phyloP scores from a whole-genome alignment of 2,329 filamentous ascomycete species.

The Cercospora sp. region DNA sequence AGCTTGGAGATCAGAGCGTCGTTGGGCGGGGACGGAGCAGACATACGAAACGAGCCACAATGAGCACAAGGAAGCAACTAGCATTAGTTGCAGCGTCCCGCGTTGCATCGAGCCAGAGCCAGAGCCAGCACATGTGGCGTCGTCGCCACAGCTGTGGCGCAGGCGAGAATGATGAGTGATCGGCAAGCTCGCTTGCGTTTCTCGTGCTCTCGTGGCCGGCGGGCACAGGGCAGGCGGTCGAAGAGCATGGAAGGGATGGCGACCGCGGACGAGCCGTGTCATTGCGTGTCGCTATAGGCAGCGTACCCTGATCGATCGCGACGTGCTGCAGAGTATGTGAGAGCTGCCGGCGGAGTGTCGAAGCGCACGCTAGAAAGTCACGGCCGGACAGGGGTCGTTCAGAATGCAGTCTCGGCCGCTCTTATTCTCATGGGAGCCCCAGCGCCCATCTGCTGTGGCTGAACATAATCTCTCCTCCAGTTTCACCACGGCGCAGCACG shows the following conservation, averaged over 20 bases:
- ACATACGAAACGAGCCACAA: conserved; percentile 28
- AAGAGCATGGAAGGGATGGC: conserved; percentile 7
- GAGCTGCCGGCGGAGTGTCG: conserved; percentile 18
- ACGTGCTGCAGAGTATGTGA: conserved; percentile 11
- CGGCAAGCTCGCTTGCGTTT: background rate
- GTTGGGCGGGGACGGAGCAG: conserved; percentile 21
- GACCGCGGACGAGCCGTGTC: conserved; percentile 10
- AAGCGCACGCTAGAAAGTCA: conserved; percentile 13
- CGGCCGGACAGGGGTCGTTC: conserved; percentile 1
- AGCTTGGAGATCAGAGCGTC: background rate
- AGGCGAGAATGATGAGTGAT: background rate
- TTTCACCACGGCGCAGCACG: conserved; percentile 25
- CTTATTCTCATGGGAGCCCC: conserved; percentile 19
- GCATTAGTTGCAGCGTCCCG: background rate
- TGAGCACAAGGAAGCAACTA: background rate
- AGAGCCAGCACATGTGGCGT: background rate
- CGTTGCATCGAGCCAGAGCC: background rate
- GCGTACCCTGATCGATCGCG: conserved; percentile 20
- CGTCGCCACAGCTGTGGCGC: background rate
- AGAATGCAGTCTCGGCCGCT: background rate
- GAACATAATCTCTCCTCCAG: conserved; percentile 24
- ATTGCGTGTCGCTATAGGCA: conserved; percentile 13
- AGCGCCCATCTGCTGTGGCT: conserved; percentile 27
- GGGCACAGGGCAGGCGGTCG: background rate
- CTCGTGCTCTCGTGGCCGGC: background rate